Percentiles rank a stretch among this genome's conserved stretches.
Conservation (phyloP, 1,284 basidiomycete genomes). For the Boletus smithii region DNA sequence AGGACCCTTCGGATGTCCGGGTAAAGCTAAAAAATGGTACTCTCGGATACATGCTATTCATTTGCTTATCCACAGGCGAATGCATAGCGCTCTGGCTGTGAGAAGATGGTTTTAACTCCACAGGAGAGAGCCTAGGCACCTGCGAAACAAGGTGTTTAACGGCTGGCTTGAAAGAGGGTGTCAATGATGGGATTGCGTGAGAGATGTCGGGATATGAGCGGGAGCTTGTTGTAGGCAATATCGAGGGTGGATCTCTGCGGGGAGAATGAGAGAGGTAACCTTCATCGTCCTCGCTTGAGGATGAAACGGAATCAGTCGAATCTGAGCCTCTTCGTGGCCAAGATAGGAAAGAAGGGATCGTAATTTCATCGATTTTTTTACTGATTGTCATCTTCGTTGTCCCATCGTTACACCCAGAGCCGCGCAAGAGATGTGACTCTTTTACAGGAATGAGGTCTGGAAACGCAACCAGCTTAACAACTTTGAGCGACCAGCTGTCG, state of each 20-base stretch:
- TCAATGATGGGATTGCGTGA: constrained; percentile 21
- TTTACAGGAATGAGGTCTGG: constrained; percentile 57
- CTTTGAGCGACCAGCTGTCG: constrained; percentile 69
- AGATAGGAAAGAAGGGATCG: constrained; percentile 22
- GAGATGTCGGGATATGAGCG: constrained; percentile 45
- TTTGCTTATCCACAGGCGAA: constrained; percentile 16
- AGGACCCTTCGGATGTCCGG: constrained; percentile 70
- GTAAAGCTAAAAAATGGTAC: constrained; percentile 76
- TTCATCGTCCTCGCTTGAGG: constrained; percentile 42
- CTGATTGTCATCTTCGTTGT: constrained; percentile 6
- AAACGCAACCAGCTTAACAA: constrained; percentile 70
- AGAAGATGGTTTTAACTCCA: constrained; percentile 13
- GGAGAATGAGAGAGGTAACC: constrained; percentile 60
- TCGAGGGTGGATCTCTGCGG: constrained; percentile 32
- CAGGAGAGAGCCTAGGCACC: constrained; percentile 24
- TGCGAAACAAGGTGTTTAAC: constrained; percentile 35
- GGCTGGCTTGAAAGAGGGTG: constrained; percentile 35
- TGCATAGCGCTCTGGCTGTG: constrained; percentile 8
- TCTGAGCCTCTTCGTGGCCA: constrained; percentile 24
- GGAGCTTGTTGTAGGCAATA: constrained; percentile 35
- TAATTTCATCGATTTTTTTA: constrained; percentile 14
- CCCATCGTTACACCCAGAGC: constrained; percentile 2
- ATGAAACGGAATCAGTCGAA: constrained; percentile 29
- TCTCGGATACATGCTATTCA: constrained; percentile 13
- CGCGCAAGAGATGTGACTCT: constrained; percentile 8